These are phyloP conservation scores for Liriodendron chinense DNA, from an alignment of 164 flowering plant genomes.

Conservation along the genomic window DNA sequence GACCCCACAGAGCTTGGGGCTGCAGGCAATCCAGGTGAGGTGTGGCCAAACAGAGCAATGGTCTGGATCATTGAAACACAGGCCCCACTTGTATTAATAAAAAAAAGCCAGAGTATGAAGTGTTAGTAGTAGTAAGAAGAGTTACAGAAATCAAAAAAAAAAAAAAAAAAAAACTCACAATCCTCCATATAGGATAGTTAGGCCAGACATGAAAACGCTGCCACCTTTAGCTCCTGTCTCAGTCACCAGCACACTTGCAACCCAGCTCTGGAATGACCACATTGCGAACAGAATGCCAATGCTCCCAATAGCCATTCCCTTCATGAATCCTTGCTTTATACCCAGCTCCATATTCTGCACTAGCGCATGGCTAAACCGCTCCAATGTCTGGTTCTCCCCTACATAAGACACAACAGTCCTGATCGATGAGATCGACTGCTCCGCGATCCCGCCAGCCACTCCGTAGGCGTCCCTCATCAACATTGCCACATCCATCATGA, in stretches of 20 bases:
- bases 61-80: not conserved
- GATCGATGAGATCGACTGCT: slow-evolving; percentile 51
- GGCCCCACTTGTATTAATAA: not conserved
- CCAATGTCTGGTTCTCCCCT: slow-evolving; percentile 36
- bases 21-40: not conserved
- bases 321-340: slow-evolving; percentile 41
- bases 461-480: slow-evolving; percentile 40
- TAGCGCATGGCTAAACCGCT: slow-evolving; percentile 32
- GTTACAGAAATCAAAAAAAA: too few species aligned
- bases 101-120: not conserved
- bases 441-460: slow-evolving; percentile 54
- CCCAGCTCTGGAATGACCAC: slow-evolving; percentile 52
- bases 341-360: slow-evolving; percentile 32
- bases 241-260: slow-evolving; percentile 40
- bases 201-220: slow-evolving; percentile 31
- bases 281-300: slow-evolving; percentile 37
- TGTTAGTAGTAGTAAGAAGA: not conserved
- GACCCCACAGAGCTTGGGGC: not conserved
- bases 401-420: slow-evolving; percentile 50
- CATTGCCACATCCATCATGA: slow-evolving; percentile 16
- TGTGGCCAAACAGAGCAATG: not conserved
- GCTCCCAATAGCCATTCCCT: slow-evolving; percentile 55
- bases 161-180: slow-evolving; percentile 47
- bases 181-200: slow-evolving; percentile 40
- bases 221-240: slow-evolving; percentile 46